Conservation (phyloP, 306 rosid genomes). For the Mucuna pruriens region DNA sequence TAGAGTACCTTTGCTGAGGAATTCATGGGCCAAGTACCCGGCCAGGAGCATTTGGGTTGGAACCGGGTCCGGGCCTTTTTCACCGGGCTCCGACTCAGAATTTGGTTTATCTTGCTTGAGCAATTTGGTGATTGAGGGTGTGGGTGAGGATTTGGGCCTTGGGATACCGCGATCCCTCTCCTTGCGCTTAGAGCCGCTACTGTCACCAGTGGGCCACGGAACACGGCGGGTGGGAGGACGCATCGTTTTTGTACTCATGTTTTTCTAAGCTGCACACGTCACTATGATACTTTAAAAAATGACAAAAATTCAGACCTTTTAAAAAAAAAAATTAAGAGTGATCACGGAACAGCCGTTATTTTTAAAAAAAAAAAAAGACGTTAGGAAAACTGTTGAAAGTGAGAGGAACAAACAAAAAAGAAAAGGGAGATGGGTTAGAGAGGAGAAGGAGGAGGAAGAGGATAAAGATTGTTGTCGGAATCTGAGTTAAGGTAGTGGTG, state of each 20-base stretch:
- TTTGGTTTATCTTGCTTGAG: slow-evolving; percentile 33
- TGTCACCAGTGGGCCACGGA: slow-evolving; percentile 11
- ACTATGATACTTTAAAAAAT: neutral
- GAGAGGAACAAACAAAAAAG: neutral
- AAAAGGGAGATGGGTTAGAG: neutral
- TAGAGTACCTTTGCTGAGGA: slow-evolving; percentile 65
- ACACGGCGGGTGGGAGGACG: slow-evolving; percentile 80
- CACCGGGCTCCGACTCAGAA: neutral
- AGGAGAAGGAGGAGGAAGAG: no score
- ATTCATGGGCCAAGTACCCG: slow-evolving; percentile 75
- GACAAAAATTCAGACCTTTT: neutral
- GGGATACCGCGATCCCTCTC: slow-evolving; percentile 36
- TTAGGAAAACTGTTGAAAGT: neutral
- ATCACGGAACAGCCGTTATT: neutral
- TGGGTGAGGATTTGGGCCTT: slow-evolving; percentile 19
- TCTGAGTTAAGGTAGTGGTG: neutral
- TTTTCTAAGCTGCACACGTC: slow-evolving; percentile 49
- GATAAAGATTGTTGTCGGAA: neutral
- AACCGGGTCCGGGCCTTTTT: neutral
- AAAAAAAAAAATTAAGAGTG: neutral
- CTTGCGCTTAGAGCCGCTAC: slow-evolving; percentile 47
- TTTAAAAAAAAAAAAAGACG: neutral
- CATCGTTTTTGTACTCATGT: slow-evolving; percentile 82
- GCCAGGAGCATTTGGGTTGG: slow-evolving; percentile 51
- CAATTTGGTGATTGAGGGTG: neutral